These are phyloP conservation scores for Syncephalastrum sp. DNA, from an alignment of 371 early-diverging fungal species.

Conservation along the genomic window DNA sequence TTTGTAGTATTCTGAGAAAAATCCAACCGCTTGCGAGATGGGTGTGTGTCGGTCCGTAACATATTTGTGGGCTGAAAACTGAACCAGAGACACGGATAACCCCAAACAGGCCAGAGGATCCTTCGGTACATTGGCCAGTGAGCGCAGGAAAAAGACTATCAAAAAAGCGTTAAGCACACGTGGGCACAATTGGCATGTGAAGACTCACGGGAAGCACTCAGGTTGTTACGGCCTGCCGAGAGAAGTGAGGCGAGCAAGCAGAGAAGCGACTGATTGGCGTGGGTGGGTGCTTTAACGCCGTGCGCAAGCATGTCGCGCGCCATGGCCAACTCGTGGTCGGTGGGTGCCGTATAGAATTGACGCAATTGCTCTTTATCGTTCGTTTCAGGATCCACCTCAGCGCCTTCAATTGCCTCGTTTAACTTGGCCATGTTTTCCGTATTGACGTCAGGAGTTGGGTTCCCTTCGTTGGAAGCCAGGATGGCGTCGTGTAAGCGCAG, in stretches of 20 bases:
- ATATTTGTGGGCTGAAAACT: too few species aligned
- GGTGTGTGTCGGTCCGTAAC: neutral
- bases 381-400: neutral
- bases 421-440: neutral
- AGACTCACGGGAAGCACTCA: conserved; percentile 58
- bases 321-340: conserved; percentile 1
- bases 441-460: too few species aligned
- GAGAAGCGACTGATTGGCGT: conserved; percentile 45
- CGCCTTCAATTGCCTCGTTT: conserved; percentile 1
- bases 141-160: conserved; percentile 62
- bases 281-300: conserved; percentile 5
- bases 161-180: neutral
- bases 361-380: conserved; percentile 1
- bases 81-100: conserved; percentile 8
- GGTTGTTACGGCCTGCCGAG: conserved; percentile 52
- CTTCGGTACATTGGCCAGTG: conserved; percentile 53
- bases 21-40: conserved; percentile 56
- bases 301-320: neutral
- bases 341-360: neutral
- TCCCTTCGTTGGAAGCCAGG: neutral
- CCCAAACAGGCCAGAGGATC: conserved; percentile 53
- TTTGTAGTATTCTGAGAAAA: conserved; percentile 67
- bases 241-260: conserved; percentile 64
- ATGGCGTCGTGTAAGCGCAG: conserved; percentile 34
- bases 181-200: too few species aligned